phyloP scores from a whole-genome alignment of 805 yeast species.

The Blastobotrys muscicola region DNA sequence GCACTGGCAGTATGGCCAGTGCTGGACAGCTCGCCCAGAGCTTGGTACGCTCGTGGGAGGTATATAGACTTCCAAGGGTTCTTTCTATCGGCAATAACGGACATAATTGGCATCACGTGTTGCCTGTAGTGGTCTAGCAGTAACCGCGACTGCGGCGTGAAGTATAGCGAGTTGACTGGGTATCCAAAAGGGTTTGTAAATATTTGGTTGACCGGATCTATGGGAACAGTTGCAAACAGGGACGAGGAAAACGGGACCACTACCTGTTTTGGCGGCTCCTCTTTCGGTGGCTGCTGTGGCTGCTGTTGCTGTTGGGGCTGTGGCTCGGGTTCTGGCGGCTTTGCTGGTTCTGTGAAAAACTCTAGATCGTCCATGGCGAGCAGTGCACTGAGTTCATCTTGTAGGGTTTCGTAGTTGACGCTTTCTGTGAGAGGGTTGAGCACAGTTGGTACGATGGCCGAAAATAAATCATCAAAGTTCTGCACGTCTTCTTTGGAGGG shows the following conservation, averaged over 20 bases:
- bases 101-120: constrained; percentile 71
- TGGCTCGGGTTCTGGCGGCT: not conserved
- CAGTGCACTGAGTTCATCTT: constrained; percentile 12
- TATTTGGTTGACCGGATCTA: not conserved
- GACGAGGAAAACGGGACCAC: not conserved
- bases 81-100: constrained; percentile 58
- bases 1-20: constrained; percentile 68
- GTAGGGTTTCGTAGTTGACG: constrained; percentile 8
- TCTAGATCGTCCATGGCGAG: constrained; percentile 7
- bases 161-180: constrained; percentile 13
- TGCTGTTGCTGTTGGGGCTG: not conserved
- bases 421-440: not conserved
- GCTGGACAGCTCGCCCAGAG: constrained; percentile 71
- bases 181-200: constrained; percentile 3
- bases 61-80: constrained; percentile 88
- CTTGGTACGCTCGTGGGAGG: constrained; percentile 72
- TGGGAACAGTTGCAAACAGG: constrained; percentile 3
- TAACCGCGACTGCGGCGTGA: constrained; percentile 50
- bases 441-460: not conserved
- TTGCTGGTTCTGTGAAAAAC: not conserved
- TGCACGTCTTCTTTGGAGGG: not conserved
- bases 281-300: not conserved
- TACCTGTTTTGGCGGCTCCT: not conserved
- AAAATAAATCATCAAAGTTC: not conserved
- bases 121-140: constrained; percentile 62